A percentile compares a stretch with the other conserved stretches of the same genome.
phyloP scores from a whole-genome alignment of 1,284 basidiomycete genomes.

The Leccinum fallax region DNA sequence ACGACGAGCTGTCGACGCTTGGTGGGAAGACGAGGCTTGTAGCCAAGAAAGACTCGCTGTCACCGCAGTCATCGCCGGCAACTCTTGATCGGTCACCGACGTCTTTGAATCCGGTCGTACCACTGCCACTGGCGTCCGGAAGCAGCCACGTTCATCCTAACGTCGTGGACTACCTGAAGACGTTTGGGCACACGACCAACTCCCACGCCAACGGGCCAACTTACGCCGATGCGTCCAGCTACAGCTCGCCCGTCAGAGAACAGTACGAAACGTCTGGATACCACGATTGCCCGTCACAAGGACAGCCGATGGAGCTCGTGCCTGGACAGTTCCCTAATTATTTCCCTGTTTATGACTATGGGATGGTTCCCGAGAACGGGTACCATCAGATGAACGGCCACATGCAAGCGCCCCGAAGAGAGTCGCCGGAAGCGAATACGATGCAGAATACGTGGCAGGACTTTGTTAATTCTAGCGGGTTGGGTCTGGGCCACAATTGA shows the following conservation, averaged over 20 bases:
- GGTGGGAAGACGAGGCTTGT: constrained; percentile 74
- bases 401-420: constrained; percentile 39
- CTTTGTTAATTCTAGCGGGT: constrained; percentile 46
- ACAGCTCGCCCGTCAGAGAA: constrained; percentile 32
- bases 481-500: constrained; percentile 26
- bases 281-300: constrained; percentile 23
- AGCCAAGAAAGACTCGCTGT: constrained; percentile 56
- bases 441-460: constrained; percentile 63
- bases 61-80: constrained; percentile 52
- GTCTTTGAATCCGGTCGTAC: constrained; percentile 66
- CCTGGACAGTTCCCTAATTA: constrained; percentile 59
- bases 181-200: constrained; percentile 51
- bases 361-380: constrained; percentile 39
- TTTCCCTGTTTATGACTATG: constrained; percentile 78
- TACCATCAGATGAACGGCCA: constrained; percentile 40
- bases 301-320: constrained; percentile 36
- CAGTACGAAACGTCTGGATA: constrained; percentile 31
- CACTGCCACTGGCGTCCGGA: constrained; percentile 50
- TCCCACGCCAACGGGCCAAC: constrained; percentile 28
- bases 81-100: constrained; percentile 66
- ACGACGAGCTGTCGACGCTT: constrained; percentile 70
- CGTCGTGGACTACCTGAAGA: constrained; percentile 66
- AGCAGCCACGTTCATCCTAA: constrained; percentile 53
- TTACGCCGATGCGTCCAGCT: constrained; percentile 29
- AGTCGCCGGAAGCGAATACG: constrained; percentile 55